Evolutionary conservation across 345 rosid species (phyloP).

Genomic region (Boechera divaricarpa): DNA sequence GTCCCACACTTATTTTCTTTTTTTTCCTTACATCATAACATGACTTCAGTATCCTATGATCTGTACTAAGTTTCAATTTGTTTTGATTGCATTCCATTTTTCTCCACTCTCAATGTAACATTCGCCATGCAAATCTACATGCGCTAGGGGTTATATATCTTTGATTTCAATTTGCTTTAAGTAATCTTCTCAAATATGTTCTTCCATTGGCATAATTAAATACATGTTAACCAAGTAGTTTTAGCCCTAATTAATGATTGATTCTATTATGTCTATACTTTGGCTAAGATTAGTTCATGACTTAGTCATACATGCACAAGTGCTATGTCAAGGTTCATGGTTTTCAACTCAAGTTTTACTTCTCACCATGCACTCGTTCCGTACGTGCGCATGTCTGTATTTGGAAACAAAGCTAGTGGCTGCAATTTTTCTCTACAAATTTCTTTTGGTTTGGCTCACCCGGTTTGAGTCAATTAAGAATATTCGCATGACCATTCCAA

Average conservation of each 20-base stretch:
- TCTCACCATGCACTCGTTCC: slow-evolving; percentile 7
- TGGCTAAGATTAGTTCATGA: slow-evolving; percentile 1
- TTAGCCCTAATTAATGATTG: slow-evolving; percentile 1
- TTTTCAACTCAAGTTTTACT: slow-evolving; percentile 5
- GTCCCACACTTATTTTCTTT: slow-evolving; percentile 20
- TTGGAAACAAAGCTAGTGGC: too few relatives aligned
- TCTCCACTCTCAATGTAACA: slow-evolving; percentile 17
- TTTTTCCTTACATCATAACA: slow-evolving; percentile 30
- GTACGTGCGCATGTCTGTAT: too few relatives aligned
- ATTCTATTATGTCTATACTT: not conserved
- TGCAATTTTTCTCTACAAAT: too few relatives aligned
- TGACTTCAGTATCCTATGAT: slow-evolving; percentile 35
- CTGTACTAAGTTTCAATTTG: slow-evolving; percentile 28
- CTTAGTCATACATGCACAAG: not conserved
- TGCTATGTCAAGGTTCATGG: not conserved
- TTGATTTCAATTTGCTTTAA: not conserved
- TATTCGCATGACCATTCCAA: too few relatives aligned
- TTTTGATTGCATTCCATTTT: slow-evolving; percentile 35
- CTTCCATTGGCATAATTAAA: not conserved
- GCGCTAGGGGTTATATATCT: not conserved
- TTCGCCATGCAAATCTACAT: slow-evolving; percentile 26
- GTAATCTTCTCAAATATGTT: not conserved
- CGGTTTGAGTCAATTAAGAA: too few relatives aligned
- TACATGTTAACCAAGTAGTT: slow-evolving; percentile 17
- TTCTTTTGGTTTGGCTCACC: not conserved